A percentile compares a stretch with the other conserved stretches of the same genome.
Evolutionary conservation across 768 basidiomycete species (phyloP).

Genomic region (Suillus bovinus): DNA sequence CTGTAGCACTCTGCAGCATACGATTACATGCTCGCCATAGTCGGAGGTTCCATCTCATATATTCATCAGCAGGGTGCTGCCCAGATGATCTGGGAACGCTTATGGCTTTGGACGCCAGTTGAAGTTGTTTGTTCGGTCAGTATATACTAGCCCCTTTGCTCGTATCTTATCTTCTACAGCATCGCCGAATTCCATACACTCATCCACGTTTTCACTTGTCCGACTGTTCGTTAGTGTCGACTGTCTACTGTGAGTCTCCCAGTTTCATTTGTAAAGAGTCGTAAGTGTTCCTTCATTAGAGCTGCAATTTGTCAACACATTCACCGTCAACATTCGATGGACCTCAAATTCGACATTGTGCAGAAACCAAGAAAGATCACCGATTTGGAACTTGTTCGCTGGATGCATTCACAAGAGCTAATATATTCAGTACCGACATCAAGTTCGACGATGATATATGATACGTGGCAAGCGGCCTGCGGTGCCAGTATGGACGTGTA

Average conservation of each 20-base stretch:
- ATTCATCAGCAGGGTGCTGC: slow-evolving; percentile 28
- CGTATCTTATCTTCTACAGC: too few species aligned
- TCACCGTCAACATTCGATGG: slow-evolving; percentile 16
- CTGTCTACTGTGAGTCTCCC: too few species aligned
- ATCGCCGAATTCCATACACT: too few species aligned
- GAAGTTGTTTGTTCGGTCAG: too few species aligned
- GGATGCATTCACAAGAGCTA: slow-evolving; percentile 27
- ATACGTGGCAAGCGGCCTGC: slow-evolving; percentile 34
- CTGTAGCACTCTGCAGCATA: too few species aligned
- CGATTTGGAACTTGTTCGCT: slow-evolving; percentile 35
- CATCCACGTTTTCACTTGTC: too few species aligned
- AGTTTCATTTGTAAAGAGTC: slow-evolving; percentile 33
- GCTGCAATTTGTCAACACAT: not conserved
- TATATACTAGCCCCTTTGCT: too few species aligned
- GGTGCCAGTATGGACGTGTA: slow-evolving; percentile 12
- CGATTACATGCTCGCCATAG: too few species aligned
- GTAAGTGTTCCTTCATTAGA: slow-evolving; percentile 11
- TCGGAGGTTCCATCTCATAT: not conserved
- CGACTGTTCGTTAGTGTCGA: too few species aligned
- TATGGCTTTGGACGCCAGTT: too few species aligned
- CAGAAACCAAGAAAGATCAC: slow-evolving; percentile 21
- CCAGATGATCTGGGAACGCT: slow-evolving; percentile 40
- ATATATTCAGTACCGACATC: slow-evolving; percentile 19
- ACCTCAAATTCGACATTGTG: slow-evolving; percentile 36
- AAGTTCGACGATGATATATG: slow-evolving; percentile 31